Evolutionary conservation across 2,329 filamentous ascomycete species (phyloP).

Genomic region (Tolypocladium nubicola): DNA sequence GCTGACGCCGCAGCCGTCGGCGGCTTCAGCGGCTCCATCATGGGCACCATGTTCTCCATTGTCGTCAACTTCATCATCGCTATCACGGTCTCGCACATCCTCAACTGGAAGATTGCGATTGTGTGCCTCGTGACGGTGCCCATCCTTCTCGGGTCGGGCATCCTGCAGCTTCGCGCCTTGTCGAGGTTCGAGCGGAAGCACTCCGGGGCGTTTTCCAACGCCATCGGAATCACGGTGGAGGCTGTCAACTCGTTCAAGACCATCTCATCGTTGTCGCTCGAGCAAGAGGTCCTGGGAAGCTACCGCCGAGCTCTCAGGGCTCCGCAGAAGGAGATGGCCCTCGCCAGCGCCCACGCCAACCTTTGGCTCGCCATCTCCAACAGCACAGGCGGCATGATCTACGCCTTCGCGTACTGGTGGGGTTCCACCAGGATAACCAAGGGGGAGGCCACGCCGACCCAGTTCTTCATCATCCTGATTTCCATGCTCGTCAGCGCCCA

Average conservation of each 20-base stretch:
- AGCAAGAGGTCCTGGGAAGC: constrained; percentile 38
- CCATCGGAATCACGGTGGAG: constrained; percentile 55
- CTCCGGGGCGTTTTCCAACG: constrained; percentile 51
- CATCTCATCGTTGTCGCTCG: constrained; percentile 42
- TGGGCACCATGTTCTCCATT: constrained; percentile 60
- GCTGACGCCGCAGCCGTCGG: constrained; percentile 57
- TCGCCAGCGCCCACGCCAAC: constrained; percentile 40
- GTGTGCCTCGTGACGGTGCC: constrained; percentile 62
- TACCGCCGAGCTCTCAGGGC: constrained; percentile 40
- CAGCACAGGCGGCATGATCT: constrained; percentile 54
- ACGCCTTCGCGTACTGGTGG: constrained; percentile 74
- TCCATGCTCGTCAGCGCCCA: constrained; percentile 64
- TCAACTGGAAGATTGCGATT: constrained; percentile 68
- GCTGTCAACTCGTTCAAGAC: constrained; percentile 58
- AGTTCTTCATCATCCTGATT: constrained; percentile 68
- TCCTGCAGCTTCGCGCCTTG: constrained; percentile 56
- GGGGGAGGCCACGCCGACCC: constrained; percentile 50
- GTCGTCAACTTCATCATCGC: constrained; percentile 57
- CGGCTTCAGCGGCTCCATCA: constrained; percentile 58
- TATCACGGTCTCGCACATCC: constrained; percentile 57
- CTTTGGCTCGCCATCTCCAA: constrained; percentile 51
- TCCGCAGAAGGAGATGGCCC: constrained; percentile 43
- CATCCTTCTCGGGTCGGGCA: constrained; percentile 55
- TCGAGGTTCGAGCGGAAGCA: constrained; percentile 52
- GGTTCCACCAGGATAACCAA: constrained; percentile 58